Conservation (phyloP, 176 grass and related monocot species). For the Guadua angustifolia region DNA sequence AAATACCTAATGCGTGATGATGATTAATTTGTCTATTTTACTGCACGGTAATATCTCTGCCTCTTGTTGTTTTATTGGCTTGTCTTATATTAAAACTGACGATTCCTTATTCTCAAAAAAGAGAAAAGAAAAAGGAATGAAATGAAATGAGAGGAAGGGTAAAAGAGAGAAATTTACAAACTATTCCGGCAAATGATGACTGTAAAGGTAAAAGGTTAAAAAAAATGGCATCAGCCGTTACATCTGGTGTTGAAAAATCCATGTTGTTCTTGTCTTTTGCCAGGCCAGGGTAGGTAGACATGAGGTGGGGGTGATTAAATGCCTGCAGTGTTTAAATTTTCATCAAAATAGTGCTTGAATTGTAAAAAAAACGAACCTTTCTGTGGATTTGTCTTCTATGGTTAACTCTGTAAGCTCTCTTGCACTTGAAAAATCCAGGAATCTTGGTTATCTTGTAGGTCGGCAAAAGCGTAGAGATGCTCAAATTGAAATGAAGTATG, state of each 20-base stretch:
- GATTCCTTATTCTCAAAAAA: slow-evolving; percentile 42
- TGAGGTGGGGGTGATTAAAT: not conserved
- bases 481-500: too few species aligned
- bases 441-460: too few species aligned
- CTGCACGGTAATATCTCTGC: slow-evolving; percentile 33
- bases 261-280: slow-evolving; percentile 7
- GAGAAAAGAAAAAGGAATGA: not conserved
- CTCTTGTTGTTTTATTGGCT: slow-evolving; percentile 38
- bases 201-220: slow-evolving; percentile 20
- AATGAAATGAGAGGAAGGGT: not conserved
- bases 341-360: too few species aligned
- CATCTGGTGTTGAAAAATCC: not conserved
- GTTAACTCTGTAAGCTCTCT: too few species aligned
- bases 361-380: too few species aligned
- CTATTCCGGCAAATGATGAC: slow-evolving; percentile 13
- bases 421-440: too few species aligned
- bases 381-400: too few species aligned
- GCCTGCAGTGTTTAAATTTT: slow-evolving; percentile 10
- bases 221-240: not conserved
- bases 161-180: not conserved
- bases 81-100: slow-evolving; percentile 48
- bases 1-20: slow-evolving; percentile 51
- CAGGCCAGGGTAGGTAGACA: not conserved
- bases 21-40: slow-evolving; percentile 5
- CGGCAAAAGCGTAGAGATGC: too few species aligned